These are phyloP conservation scores for Neoboletus magnificus DNA, from an alignment of 768 basidiomycete genomes.

Conservation along the genomic window DNA sequence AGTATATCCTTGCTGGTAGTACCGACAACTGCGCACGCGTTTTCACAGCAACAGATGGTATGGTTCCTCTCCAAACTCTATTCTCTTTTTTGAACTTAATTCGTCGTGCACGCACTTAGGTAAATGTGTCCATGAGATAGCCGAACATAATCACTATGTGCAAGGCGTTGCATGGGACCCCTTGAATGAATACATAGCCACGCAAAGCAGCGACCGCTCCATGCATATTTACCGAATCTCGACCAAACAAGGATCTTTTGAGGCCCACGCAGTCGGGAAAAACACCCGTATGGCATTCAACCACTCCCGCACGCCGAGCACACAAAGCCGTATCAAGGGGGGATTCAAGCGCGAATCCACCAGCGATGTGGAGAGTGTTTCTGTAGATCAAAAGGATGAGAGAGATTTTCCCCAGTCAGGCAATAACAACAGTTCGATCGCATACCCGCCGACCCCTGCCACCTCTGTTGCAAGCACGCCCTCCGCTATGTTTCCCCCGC, in stretches of 20 bases:
- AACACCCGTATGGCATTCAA: conserved; percentile 69
- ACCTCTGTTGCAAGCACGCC: conserved; percentile 69
- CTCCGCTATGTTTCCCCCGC: conserved; percentile 43
- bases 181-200: conserved; percentile 93
- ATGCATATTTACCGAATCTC: conserved; percentile 92
- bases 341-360: conserved; percentile 68
- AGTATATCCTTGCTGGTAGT: conserved; percentile 92
- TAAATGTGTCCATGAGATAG: conserved; percentile 83
- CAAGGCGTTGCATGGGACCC: conserved; percentile 99
- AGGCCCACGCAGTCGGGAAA: conserved; percentile 88
- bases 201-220: conserved; percentile 92
- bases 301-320: conserved; percentile 71
- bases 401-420: conserved; percentile 27
- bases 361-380: conserved; percentile 71
- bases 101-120: conserved; percentile 41
- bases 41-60: conserved; percentile 72
- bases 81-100: background rate
- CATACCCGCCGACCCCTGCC: conserved; percentile 56
- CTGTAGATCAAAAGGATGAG: conserved; percentile 55
- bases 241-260: conserved; percentile 75
- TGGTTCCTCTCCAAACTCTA: conserved; percentile 15
- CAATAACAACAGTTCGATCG: conserved; percentile 29
- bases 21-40: conserved; percentile 94
- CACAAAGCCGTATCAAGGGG: conserved; percentile 53
- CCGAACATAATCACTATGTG: conserved; percentile 94